These are phyloP conservation scores for Aspergillus chevalieri DNA, from an alignment of 2,329 filamentous ascomycete genomes.

Conservation along the genomic window DNA sequence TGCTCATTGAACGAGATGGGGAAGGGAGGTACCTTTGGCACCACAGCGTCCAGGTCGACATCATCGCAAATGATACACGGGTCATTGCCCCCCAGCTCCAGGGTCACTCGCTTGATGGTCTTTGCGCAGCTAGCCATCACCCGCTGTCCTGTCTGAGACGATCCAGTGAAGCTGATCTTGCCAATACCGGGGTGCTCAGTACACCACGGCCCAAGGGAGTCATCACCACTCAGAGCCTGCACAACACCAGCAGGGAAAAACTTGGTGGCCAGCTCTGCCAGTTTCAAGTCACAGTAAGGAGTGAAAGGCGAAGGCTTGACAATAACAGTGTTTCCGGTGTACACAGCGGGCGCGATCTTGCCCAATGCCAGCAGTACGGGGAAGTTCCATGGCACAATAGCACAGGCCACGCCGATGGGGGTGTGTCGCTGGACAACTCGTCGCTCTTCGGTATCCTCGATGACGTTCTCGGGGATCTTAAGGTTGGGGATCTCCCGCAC, in stretches of 20 bases:
- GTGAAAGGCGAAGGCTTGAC: slow-evolving; percentile 48
- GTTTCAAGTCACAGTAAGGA: slow-evolving; percentile 52
- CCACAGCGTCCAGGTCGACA: slow-evolving; percentile 44
- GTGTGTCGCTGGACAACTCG: slow-evolving; percentile 30
- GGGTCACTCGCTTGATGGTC: slow-evolving; percentile 50
- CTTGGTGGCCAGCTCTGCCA: slow-evolving; percentile 45
- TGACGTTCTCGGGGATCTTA: slow-evolving; percentile 42
- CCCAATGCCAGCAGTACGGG: slow-evolving; percentile 38
- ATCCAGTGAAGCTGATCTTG: slow-evolving; percentile 57
- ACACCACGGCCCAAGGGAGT: slow-evolving; percentile 49
- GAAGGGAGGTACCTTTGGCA: slow-evolving; percentile 26
- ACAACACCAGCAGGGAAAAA: slow-evolving; percentile 53
- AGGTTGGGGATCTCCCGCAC: slow-evolving; percentile 16
- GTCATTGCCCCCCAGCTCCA: slow-evolving; percentile 53
- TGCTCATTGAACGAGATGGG: background rate
- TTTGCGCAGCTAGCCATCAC: slow-evolving; percentile 47
- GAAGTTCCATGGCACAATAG: slow-evolving; percentile 58
- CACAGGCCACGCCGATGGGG: slow-evolving; percentile 41
- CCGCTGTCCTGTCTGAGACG: slow-evolving; percentile 45
- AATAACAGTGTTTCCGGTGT: slow-evolving; percentile 52
- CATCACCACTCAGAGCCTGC: slow-evolving; percentile 51
- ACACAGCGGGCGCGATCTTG: slow-evolving; percentile 47
- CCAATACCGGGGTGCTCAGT: slow-evolving; percentile 50
- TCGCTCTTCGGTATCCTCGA: slow-evolving; percentile 42
- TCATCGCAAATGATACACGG: slow-evolving; percentile 50